These are phyloP conservation scores for Jacaranda mimosifolia DNA, from an alignment of 257 asterid genomes.

Conservation along the genomic window DNA sequence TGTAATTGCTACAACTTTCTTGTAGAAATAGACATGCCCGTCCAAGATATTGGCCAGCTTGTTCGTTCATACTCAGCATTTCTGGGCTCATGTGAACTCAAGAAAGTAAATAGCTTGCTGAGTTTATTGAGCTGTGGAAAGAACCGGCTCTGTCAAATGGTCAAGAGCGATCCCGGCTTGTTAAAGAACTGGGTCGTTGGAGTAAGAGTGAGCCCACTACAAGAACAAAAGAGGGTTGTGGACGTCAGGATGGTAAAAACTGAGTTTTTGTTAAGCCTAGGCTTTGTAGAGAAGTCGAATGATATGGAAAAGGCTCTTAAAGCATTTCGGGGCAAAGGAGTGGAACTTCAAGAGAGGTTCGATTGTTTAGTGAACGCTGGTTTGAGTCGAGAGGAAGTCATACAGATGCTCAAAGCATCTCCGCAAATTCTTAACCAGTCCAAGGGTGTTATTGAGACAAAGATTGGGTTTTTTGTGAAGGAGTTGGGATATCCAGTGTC, in stretches of 20 bases:
- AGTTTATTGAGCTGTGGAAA: conserved; percentile 50
- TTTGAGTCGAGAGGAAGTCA: conserved; percentile 53
- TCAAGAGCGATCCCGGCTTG: conserved; percentile 62
- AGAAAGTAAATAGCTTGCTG: conserved; percentile 50
- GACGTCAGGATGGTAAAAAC: conserved; percentile 50
- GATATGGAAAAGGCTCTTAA: conserved; percentile 68
- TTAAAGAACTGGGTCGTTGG: conserved; percentile 64
- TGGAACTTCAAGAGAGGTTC: conserved; percentile 75
- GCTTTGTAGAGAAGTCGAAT: conserved; percentile 62
- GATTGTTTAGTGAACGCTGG: conserved; percentile 66
- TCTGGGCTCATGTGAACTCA: conserved; percentile 66
- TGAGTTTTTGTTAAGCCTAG: conserved; percentile 66
- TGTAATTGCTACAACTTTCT: conserved; percentile 59
- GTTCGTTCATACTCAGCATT: conserved; percentile 47
- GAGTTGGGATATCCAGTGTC: conserved; percentile 61
- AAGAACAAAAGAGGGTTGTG: conserved; percentile 38
- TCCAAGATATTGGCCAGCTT: conserved; percentile 52
- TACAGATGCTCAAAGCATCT: conserved; percentile 50
- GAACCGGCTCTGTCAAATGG: conserved; percentile 53
- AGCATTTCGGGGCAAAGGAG: conserved; percentile 61
- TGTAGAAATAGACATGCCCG: conserved; percentile 57
- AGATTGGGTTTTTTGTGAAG: conserved; percentile 57
- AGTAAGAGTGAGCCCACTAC: conserved; percentile 43
- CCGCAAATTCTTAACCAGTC: conserved; percentile 75
- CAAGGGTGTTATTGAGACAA: conserved; percentile 52